Evolutionary conservation across 306 rosid species (phyloP), one percentile per base, ranked within the genome.

Genomic region (Amphicarpaea edgeworthii): DNA sequence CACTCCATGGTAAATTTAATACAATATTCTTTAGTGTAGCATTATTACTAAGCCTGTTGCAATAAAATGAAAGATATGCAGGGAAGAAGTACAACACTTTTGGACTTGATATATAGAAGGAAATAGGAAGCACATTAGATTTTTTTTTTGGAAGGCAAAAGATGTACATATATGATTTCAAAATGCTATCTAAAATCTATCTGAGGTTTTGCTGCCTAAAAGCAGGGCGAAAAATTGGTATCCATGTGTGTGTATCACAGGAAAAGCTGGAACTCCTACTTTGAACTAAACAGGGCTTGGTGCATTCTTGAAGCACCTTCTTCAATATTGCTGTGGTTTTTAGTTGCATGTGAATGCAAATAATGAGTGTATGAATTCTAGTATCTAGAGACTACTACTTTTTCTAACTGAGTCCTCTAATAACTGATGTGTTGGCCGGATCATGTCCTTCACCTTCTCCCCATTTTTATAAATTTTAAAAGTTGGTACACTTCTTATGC

Each of bases 391-490:
- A 54, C 42, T 65, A 65, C 60, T 81, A 70, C 83, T 87, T 77
- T 74, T 87, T 72, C 88, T 87, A 70, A 93, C 81, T 0, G 89
- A 88, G 60, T 93, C 97, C 82, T 93, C 98, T 83, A 93, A 81
- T 66, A 83, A 74, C 42, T 84, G 88, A 73, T 87, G 92, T 64
- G 75, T 87, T 20, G 98, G 98, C 10, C 84, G 86, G 65, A 88
- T 79, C 92, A 91, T 84, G 85, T 93, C 98, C 84, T 83, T 90
- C 89, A 91, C 63, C 86, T 85, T 89, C 73, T 82, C 90, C 16
- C 97, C 97, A 15, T 91, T 86, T 85, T 87, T 93, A 84, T 89
- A 93, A 16, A 93, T 85, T 81, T 91, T 91, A 72, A 93, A 89
- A 11, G 98, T 83, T 54, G 97, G 97, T 32, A 91, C 84, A 2